Conservation (phyloP, 1,284 basidiomycete species). For the Ceratobasidium sp. region DNA sequence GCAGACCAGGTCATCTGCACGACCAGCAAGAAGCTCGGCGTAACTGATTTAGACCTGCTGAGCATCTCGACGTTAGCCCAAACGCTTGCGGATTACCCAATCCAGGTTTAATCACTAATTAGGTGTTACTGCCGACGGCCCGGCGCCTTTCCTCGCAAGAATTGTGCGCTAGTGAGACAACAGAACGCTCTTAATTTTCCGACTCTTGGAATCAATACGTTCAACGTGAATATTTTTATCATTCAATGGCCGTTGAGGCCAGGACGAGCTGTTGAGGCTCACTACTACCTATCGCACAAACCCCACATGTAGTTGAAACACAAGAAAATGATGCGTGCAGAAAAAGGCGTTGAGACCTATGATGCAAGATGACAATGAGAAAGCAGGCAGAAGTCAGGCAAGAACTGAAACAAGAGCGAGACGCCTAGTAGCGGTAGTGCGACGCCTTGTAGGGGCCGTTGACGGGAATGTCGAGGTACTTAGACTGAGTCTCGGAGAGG, state of each 20-base stretch:
- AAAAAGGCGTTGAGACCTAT: slow-evolving; percentile 39
- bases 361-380: slow-evolving; percentile 16
- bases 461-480: slow-evolving; percentile 91
- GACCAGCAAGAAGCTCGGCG: slow-evolving; percentile 32
- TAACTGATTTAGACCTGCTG: slow-evolving; percentile 21
- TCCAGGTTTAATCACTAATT: slow-evolving; percentile 7
- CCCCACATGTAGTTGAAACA: slow-evolving; percentile 39
- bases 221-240: background rate
- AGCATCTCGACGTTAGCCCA: slow-evolving; percentile 8
- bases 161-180: background rate
- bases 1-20: slow-evolving; percentile 30
- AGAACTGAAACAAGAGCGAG: slow-evolving; percentile 13
- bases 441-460: slow-evolving; percentile 92
- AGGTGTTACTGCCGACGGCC: slow-evolving; percentile 13
- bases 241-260: slow-evolving; percentile 37
- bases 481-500: slow-evolving; percentile 79
- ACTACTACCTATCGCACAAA: slow-evolving; percentile 37
- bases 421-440: slow-evolving; percentile 72
- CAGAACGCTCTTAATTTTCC: slow-evolving; percentile 1
- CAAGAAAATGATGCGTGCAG: slow-evolving; percentile 36
- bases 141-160: slow-evolving; percentile 34
- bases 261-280: slow-evolving; percentile 36
- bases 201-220: background rate
- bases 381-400: slow-evolving; percentile 31
- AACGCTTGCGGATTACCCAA: slow-evolving; percentile 8